Evolutionary conservation across 202 grass and related monocot species (phyloP).

Genomic region (Dendrocalamus latiflorus): DNA sequence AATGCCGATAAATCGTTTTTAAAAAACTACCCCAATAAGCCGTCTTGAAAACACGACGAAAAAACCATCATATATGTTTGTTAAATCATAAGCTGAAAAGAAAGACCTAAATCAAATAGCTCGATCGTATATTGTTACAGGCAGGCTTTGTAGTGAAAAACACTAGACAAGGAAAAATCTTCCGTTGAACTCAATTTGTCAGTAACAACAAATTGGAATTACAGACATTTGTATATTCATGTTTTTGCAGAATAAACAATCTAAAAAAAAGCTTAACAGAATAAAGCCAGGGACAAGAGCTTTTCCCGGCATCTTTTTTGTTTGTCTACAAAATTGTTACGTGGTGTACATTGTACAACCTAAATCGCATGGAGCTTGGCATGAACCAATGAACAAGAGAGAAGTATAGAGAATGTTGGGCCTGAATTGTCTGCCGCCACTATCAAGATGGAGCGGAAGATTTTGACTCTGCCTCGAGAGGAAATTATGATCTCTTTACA

Average conservation of each 20-base stretch:
- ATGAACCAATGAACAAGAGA: slow-evolving; percentile 5
- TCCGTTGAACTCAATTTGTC: background rate
- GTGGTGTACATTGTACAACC: slow-evolving; percentile 28
- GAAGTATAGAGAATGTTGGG: background rate
- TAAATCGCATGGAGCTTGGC: slow-evolving; percentile 5
- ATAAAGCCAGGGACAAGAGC: background rate
- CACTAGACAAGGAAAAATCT: background rate
- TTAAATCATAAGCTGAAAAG: background rate
- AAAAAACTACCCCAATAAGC: too few species aligned
- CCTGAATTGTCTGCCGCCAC: background rate
- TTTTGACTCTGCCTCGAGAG: background rate
- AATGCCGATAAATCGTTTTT: too few species aligned
- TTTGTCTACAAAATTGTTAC: slow-evolving; percentile 47
- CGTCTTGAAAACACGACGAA: too few species aligned
- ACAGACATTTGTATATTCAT: slow-evolving; percentile 10
- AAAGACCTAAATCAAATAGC: background rate
- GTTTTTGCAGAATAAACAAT: background rate
- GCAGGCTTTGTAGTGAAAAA: background rate
- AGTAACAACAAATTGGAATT: background rate
- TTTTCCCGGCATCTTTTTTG: background rate
- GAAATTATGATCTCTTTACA: slow-evolving; percentile 74
- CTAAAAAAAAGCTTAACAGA: slow-evolving; percentile 15
- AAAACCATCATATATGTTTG: too few species aligned
- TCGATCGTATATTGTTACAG: too few species aligned
- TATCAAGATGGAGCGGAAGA: background rate